Evolutionary conservation across 2,329 filamentous ascomycete species (phyloP).

Genomic region (Fusarium agapanthi): DNA sequence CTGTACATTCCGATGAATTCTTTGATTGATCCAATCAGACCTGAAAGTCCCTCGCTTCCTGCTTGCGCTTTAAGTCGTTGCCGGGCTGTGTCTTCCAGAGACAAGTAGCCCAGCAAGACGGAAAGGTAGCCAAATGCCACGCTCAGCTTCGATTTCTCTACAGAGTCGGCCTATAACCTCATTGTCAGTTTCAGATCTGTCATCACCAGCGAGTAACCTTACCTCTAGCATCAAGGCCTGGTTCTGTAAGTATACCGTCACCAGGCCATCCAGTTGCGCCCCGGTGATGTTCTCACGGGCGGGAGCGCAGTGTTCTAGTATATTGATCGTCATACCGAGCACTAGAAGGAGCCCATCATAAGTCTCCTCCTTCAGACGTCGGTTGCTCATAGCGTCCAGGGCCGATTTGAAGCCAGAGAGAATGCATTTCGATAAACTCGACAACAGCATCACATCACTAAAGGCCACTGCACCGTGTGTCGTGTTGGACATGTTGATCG

Average conservation of each 20-base stretch:
- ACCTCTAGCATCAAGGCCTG: slow-evolving; percentile 74
- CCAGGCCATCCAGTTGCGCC: slow-evolving; percentile 64
- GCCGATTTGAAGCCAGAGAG: slow-evolving; percentile 60
- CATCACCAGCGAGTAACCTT: slow-evolving; percentile 45
- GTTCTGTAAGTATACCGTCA: slow-evolving; percentile 73
- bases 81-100: slow-evolving; percentile 61
- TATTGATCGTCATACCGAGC: slow-evolving; percentile 85
- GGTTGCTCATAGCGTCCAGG: slow-evolving; percentile 57
- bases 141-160: slow-evolving; percentile 79
- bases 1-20: slow-evolving; percentile 64
- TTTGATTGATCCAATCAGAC: slow-evolving; percentile 61
- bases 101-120: slow-evolving; percentile 84
- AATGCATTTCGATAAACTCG: slow-evolving; percentile 58
- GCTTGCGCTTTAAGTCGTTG: slow-evolving; percentile 54
- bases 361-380: slow-evolving; percentile 58
- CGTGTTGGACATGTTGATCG: slow-evolving; percentile 88
- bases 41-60: slow-evolving; percentile 54
- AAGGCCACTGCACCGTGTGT: slow-evolving; percentile 77
- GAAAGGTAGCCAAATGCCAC: slow-evolving; percentile 89
- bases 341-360: slow-evolving; percentile 80
- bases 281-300: slow-evolving; percentile 58
- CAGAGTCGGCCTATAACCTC: slow-evolving; percentile 67
- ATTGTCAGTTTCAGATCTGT: slow-evolving; percentile 4
- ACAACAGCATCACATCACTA: slow-evolving; percentile 65
- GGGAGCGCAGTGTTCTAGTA: slow-evolving; percentile 78